These are phyloP conservation scores for Talaromyces nanjingensis DNA, from an alignment of 495 filamentous ascomycete genomes.

Conservation along the genomic window DNA sequence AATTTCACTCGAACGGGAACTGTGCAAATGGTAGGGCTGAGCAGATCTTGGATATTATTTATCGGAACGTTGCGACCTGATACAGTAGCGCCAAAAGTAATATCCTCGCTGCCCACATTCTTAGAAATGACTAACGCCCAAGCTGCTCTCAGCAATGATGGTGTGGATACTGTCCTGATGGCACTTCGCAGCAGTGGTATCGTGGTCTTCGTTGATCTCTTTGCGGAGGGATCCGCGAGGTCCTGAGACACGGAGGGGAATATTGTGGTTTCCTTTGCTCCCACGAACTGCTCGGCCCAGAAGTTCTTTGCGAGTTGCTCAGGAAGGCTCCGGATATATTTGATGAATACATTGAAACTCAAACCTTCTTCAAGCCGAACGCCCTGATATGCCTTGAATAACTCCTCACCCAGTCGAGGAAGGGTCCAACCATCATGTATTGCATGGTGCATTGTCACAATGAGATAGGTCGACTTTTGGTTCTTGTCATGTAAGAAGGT, in stretches of 20 bases:
- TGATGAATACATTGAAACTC: constrained; percentile 13
- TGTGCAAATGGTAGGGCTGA: constrained; percentile 53
- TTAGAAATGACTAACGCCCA: constrained; percentile 29
- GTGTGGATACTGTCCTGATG: neutral
- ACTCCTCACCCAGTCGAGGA: constrained; percentile 36
- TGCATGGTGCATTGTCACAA: constrained; percentile 26
- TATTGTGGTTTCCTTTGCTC: neutral
- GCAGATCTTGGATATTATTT: constrained; percentile 43
- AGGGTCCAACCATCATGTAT: constrained; percentile 55
- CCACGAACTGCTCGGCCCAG: constrained; percentile 12
- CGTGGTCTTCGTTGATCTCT: neutral
- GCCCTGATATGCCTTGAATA: constrained; percentile 32
- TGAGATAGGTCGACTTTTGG: constrained; percentile 11
- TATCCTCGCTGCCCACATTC: constrained; percentile 13
- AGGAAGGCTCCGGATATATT: constrained; percentile 12
- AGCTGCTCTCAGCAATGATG: constrained; percentile 21
- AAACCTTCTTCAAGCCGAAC: neutral
- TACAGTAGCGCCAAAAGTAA: constrained; percentile 19
- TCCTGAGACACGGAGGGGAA: constrained; percentile 2
- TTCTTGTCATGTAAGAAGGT: too few species aligned
- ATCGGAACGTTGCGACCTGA: constrained; percentile 47
- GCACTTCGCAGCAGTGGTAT: neutral
- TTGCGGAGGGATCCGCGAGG: neutral
- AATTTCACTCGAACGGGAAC: constrained; percentile 44
- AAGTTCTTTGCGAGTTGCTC: constrained; percentile 13